phyloP scores from a whole-genome alignment of 257 asterid species.

The Forsythia viridissima region DNA sequence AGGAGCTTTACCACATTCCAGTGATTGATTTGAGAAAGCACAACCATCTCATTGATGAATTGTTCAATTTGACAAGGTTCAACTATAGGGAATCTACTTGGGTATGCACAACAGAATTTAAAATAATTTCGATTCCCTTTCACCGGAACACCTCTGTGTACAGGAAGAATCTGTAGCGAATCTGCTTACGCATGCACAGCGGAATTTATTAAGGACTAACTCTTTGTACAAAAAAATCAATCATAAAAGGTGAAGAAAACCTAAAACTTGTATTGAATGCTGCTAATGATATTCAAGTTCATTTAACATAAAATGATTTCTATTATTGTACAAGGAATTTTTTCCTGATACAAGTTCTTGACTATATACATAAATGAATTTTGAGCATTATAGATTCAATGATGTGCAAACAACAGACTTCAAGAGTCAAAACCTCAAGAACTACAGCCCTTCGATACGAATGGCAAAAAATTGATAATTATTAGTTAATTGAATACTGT shows the following conservation, averaged over 20 bases:
- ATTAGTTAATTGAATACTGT: conserved; percentile 19
- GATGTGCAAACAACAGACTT: not conserved
- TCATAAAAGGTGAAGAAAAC: too few relatives aligned
- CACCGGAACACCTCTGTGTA: too few relatives aligned
- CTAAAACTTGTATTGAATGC: not conserved
- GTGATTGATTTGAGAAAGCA: conserved; percentile 11
- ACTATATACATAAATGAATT: conserved; percentile 1
- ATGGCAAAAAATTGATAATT: not conserved
- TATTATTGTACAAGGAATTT: not conserved
- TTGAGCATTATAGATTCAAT: not conserved
- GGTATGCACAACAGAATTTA: too few relatives aligned
- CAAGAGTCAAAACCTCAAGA: not conserved
- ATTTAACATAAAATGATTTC: not conserved
- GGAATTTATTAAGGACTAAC: too few relatives aligned
- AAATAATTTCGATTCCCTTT: too few relatives aligned
- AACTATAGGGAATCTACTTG: too few relatives aligned
- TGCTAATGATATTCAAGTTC: not conserved
- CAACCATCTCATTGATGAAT: conserved; percentile 4
- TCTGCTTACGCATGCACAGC: too few relatives aligned
- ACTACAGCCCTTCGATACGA: not conserved
- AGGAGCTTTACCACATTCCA: conserved; percentile 8
- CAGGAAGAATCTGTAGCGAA: too few relatives aligned
- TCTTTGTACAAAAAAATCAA: too few relatives aligned
- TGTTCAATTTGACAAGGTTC: not conserved
- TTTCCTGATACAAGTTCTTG: not conserved